Evolutionary conservation across 805 yeast genomes (phyloP), one percentile per base, ranked within the genome.

Genomic region (Komagataella ulmi): DNA sequence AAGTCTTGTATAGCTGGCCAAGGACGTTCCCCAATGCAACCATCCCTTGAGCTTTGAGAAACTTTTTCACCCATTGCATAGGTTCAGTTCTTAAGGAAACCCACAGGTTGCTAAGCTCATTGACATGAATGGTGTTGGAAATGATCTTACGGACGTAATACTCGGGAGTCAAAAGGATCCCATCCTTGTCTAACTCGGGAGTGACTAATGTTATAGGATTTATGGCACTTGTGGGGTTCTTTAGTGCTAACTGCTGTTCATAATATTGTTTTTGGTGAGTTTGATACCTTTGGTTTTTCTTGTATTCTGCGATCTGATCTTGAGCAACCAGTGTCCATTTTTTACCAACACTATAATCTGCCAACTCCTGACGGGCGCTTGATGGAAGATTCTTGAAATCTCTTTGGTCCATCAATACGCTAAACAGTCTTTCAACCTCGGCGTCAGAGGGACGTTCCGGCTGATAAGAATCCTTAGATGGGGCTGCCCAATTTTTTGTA

Each of bases 261-360:
- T 49, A 17, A 17, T 44, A 45, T 30, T 17, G 49, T 7, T 24
- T 45, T 17, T 24, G 44, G 19, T 30, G 23, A 8, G 8, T 6
- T 21, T 55, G 59, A 30, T 54, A 44, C 47, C 61, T 45, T 40
- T 63, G 57, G 51, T 59, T 60, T 57, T 83, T 80, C 59, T 83
- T 84, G 59, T 73, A 73, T 59, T 89, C 97, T 6, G 90, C 77
- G 48, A 87, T 74, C 21, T 84, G 80, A 64, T 89, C 96, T 64
- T 90, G 97, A 57, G 85, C 80, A 45, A 90, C 83, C 57, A 90
- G 74, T 83, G 87, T 81, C 96, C 97, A 89, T 66, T 91, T 91
- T 59, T 88, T 87, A 49, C 84, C 87, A 0, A 79, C 69, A 46
- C 85, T 77, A 61, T 85, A 89, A 57, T 76, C 77, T 59, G 79